These are phyloP conservation scores for Orbilia javanica DNA, from an alignment of 2,329 filamentous ascomycete genomes.

Conservation along the genomic window DNA sequence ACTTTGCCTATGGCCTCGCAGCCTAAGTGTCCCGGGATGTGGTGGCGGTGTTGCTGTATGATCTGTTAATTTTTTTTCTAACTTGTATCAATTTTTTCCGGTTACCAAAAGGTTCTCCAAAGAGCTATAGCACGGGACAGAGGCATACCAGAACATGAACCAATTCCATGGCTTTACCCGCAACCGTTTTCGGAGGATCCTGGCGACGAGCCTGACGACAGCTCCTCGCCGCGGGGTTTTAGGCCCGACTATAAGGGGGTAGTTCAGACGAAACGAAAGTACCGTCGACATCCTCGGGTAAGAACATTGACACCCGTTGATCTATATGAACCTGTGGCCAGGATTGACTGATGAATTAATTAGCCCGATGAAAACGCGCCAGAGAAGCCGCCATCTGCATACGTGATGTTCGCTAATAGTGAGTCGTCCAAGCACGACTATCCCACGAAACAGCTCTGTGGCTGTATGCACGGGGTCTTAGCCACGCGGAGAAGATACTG, in stretches of 20 bases:
- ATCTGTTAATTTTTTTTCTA: slow-evolving; percentile 16
- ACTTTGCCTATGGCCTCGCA: background rate
- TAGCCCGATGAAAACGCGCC: slow-evolving; percentile 83
- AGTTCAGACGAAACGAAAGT: slow-evolving; percentile 76
- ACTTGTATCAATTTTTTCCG: slow-evolving; percentile 23
- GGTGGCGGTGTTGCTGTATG: background rate
- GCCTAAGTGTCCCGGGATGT: background rate
- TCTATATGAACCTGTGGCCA: background rate
- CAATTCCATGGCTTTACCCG: slow-evolving; percentile 63
- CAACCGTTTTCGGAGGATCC: slow-evolving; percentile 66
- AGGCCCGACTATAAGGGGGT: slow-evolving; percentile 68
- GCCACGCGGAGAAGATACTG: background rate
- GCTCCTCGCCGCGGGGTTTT: slow-evolving; percentile 68
- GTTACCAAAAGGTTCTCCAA: slow-evolving; percentile 77
- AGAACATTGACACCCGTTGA: slow-evolving; percentile 59
- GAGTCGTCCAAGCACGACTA: slow-evolving; percentile 64
- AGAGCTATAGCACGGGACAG: slow-evolving; percentile 81
- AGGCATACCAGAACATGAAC: slow-evolving; percentile 71
- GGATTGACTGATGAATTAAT: background rate
- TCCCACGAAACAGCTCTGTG: background rate
- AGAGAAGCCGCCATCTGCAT: slow-evolving; percentile 82
- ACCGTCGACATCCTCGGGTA: slow-evolving; percentile 82
- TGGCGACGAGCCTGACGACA: slow-evolving; percentile 71
- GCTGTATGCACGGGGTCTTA: background rate
- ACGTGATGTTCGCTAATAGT: slow-evolving; percentile 89